Evolutionary conservation across 768 basidiomycete genomes (phyloP).

Genomic region (Rhizopogon sp.): DNA sequence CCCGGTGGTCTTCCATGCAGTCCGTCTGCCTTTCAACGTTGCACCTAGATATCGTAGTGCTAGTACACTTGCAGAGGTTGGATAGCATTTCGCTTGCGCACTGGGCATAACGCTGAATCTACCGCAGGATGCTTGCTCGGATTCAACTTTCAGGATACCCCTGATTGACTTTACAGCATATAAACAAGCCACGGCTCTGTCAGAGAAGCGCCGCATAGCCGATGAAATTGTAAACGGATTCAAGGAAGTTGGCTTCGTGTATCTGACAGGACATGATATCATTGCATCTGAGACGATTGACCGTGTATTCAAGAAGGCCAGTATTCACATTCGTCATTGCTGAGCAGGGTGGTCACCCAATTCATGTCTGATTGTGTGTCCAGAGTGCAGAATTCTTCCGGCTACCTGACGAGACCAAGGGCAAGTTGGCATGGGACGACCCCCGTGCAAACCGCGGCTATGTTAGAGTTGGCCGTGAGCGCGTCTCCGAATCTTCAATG

Average conservation of each 20-base stretch:
- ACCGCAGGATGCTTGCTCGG: conserved; percentile 29
- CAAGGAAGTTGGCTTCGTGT: conserved; percentile 78
- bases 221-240: conserved; percentile 69
- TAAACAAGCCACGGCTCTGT: conserved; percentile 39
- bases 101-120: neutral
- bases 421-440: conserved; percentile 65
- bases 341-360: neutral
- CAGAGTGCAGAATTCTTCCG: conserved; percentile 77
- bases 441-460: conserved; percentile 85
- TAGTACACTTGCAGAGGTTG: conserved; percentile 23
- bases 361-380: neutral
- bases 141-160: conserved; percentile 57
- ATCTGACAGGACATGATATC: conserved; percentile 63
- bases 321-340: neutral
- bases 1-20: neutral
- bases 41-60: neutral
- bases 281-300: conserved; percentile 53
- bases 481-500: conserved; percentile 61
- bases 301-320: conserved; percentile 62
- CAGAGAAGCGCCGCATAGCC: conserved; percentile 60
- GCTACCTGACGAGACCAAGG: conserved; percentile 60
- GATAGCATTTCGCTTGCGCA: neutral
- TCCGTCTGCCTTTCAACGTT: neutral
- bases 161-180: conserved; percentile 76
- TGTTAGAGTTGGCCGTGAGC: conserved; percentile 75